Evolutionary conservation across 2,329 filamentous ascomycete species (phyloP), one percentile per base, ranked within the genome.

Genomic region (Ascosphaera apis): DNA sequence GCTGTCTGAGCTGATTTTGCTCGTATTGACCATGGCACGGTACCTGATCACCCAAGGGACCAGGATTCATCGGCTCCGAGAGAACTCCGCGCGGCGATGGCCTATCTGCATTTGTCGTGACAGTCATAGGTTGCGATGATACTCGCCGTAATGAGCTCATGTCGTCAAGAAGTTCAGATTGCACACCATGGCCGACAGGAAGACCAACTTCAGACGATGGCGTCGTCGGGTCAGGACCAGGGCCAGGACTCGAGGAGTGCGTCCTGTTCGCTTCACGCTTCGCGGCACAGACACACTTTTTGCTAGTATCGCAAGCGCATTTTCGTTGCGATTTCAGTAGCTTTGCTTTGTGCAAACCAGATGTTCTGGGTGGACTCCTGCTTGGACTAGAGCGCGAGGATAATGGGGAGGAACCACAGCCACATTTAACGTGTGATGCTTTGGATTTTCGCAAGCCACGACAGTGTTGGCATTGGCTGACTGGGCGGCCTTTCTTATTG

Each of bases 391-490:
- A 11, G 11, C 11, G 21, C 11, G 21, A 25, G 21, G 5, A 6
- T 25, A 11, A 25, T 11, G 5, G 31, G 6, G 31, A 17, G 58
- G 91, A 81, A 54, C 82, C 84, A 58, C 88, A 98, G 58, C 95
- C 84, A 61, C 88, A 98, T 58, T 88, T 91, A 52, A 88, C 72
- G 58, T 95, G 88, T 44, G 86, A 81, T 40, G 84, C 76, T 49
- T 88, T 81, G 57, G 82, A 86, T 67, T 95, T 95, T 62, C 88
- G 84, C 66, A 91, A 77, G 46, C 78, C 72, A 55, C 88, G 86
- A 62, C 88, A 98, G 62, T 98, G 88, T 47, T 82, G 72, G 61
- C 88, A 98, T 74, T 98, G 88, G 48, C 88, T 92, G 47, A 95
- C 83, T 42, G 88, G 88, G 45, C 86, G 79, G 51, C 86, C 86